Conservation (phyloP, 2,329 filamentous ascomycete species). For the Akanthomyces dipterigenus region DNA sequence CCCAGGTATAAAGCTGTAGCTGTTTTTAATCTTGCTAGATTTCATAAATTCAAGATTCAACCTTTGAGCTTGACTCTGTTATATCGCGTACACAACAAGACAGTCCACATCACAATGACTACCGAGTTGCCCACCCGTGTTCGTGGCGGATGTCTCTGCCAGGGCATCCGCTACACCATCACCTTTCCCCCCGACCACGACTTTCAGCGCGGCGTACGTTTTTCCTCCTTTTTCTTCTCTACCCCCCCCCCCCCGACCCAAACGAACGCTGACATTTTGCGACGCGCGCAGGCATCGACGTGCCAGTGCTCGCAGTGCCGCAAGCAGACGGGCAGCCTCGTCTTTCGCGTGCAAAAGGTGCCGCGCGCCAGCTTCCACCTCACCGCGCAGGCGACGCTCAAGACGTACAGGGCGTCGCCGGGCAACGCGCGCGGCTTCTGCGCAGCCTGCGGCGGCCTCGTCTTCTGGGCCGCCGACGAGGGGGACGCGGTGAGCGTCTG, state of each 20-base stretch:
- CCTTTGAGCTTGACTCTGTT: too few relatives aligned
- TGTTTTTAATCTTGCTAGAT: too few relatives aligned
- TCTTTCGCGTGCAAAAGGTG: slow-evolving; percentile 35
- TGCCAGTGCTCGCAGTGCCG: slow-evolving; percentile 53
- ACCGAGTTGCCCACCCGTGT: slow-evolving; percentile 26
- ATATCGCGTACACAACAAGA: background rate
- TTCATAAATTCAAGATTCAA: too few relatives aligned
- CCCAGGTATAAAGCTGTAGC: background rate
- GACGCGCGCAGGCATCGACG: slow-evolving; percentile 30
- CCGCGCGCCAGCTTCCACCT: slow-evolving; percentile 29
- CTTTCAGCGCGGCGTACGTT: slow-evolving; percentile 29
- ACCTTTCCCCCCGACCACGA: slow-evolving; percentile 39
- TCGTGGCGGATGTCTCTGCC: slow-evolving; percentile 47
- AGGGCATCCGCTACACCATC: slow-evolving; percentile 40
- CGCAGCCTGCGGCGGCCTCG: slow-evolving; percentile 38
- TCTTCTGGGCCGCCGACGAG: slow-evolving; percentile 37
- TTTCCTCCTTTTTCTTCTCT: too few relatives aligned
- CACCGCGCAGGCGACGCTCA: slow-evolving; percentile 26
- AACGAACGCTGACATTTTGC: too few relatives aligned
- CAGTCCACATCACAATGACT: background rate
- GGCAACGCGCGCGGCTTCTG: slow-evolving; percentile 41
- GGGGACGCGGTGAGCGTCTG: slow-evolving; percentile 27
- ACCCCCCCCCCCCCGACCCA: background rate
- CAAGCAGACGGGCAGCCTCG: slow-evolving; percentile 41
- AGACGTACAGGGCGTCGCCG: slow-evolving; percentile 34